Conservation (phyloP, 176 grass and related monocot genomes). For the Rhipidocladum racemiflorum region DNA sequence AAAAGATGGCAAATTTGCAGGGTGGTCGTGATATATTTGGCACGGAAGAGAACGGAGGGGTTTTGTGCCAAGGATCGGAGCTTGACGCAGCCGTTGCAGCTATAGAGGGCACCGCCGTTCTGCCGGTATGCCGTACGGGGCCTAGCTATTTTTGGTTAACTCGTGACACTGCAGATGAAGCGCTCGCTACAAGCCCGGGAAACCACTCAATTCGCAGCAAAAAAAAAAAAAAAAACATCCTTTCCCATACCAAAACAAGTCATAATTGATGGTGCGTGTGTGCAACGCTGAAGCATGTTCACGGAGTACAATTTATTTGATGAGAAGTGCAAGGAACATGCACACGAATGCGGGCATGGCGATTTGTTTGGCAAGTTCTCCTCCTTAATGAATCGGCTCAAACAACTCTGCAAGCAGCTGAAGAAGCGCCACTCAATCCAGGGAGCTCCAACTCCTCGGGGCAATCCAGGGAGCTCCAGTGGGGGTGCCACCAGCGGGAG, state of each 20-base stretch:
- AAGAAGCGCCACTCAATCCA: no score
- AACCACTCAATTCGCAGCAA: slow-evolving; percentile 3
- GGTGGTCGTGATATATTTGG: neutral
- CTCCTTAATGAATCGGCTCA: no score
- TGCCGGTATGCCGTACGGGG: neutral
- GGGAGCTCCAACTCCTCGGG: no score
- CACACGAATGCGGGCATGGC: neutral
- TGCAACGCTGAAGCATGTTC: neutral
- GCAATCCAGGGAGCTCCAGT: no score
- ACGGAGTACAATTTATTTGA: neutral
- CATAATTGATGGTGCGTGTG: neutral
- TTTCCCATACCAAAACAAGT: neutral
- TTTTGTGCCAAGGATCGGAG: neutral
- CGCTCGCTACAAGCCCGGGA: slow-evolving; percentile 35
- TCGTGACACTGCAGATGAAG: slow-evolving; percentile 6
- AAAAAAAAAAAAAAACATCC: neutral
- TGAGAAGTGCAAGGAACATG: neutral
- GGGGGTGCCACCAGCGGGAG: no score
- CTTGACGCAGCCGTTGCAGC: slow-evolving; percentile 25
- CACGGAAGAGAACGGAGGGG: neutral
- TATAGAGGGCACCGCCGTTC: slow-evolving; percentile 41
- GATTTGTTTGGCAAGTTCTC: no score
- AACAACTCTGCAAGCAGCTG: no score
- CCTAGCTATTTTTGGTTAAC: slow-evolving; percentile 44
- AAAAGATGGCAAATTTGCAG: neutral